These are phyloP conservation scores for Cardiosporidium cionae DNA, from an alignment of 169 alveolate genomes.

Conservation along the genomic window DNA sequence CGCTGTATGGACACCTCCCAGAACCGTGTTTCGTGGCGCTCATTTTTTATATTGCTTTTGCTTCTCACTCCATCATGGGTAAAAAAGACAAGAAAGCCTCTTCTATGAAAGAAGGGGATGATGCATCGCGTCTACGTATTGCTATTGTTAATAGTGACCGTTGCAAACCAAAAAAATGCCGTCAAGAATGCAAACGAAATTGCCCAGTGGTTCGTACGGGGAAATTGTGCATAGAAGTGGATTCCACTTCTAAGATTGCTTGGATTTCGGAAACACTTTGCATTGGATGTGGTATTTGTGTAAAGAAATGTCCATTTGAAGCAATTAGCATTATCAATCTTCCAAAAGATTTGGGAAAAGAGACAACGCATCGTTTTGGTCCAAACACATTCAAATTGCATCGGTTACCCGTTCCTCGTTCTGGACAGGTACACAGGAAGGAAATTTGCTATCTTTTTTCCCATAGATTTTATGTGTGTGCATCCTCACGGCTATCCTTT, in stretches of 20 bases:
- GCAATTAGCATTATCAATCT: slow-evolving; percentile 95
- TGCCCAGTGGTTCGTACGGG: slow-evolving; percentile 90
- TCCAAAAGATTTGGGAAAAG: slow-evolving; percentile 89
- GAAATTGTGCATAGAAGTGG: slow-evolving; percentile 94
- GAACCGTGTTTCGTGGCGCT: too few relatives aligned
- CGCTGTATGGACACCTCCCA: too few relatives aligned
- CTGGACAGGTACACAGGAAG: slow-evolving; percentile 75
- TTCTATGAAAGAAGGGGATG: slow-evolving; percentile 45
- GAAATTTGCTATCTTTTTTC: slow-evolving; percentile 56
- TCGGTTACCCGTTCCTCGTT: slow-evolving; percentile 95
- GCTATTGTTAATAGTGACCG: slow-evolving; percentile 95
- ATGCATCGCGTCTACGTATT: slow-evolving; percentile 87
- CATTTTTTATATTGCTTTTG: too few relatives aligned
- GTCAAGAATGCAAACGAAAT: slow-evolving; percentile 81
- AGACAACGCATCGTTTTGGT: slow-evolving; percentile 92
- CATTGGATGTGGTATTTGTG: slow-evolving; percentile 99
- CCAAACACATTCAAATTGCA: slow-evolving; percentile 98
- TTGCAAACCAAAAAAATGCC: slow-evolving; percentile 94
- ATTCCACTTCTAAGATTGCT: slow-evolving; percentile 84
- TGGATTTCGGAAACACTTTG: slow-evolving; percentile 93
- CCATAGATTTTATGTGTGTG: not conserved
- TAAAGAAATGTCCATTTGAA: slow-evolving; percentile 97
- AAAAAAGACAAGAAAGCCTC: too few relatives aligned
- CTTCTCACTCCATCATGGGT: too few relatives aligned
- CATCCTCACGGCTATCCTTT: not conserved